Percentiles rank a stretch among this genome's conserved stretches.
These are phyloP conservation scores for Hortaea werneckii DNA, from an alignment of 2,329 filamentous ascomycete species.

Conservation along the genomic window DNA sequence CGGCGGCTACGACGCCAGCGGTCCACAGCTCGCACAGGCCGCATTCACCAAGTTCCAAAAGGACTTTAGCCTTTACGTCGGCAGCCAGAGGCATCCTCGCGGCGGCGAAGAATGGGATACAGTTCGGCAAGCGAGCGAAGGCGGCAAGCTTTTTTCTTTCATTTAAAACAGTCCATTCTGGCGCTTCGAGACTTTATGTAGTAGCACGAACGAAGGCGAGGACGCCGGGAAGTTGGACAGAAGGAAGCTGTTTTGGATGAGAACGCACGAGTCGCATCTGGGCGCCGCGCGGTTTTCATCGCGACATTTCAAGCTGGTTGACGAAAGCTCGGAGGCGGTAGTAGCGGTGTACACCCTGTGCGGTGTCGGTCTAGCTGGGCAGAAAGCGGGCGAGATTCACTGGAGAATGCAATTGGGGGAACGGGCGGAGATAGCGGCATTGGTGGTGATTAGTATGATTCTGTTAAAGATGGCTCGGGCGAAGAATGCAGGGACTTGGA, in stretches of 20 bases:
- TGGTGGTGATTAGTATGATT: constrained; percentile 9
- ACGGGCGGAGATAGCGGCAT: constrained; percentile 6
- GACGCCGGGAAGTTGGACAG: too few species aligned
- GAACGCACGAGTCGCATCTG: constrained; percentile 8
- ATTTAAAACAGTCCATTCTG: neutral
- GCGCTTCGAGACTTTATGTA: constrained; percentile 6
- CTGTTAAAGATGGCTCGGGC: constrained; percentile 7
- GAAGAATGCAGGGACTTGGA: neutral
- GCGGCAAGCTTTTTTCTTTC: constrained; percentile 2
- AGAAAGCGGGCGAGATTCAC: constrained; percentile 6
- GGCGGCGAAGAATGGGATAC: constrained; percentile 9
- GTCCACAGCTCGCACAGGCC: constrained; percentile 11
- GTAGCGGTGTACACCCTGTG: constrained; percentile 11
- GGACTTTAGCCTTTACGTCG: constrained; percentile 11
- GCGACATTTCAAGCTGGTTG: constrained; percentile 10
- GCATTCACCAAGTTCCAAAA: constrained; percentile 6
- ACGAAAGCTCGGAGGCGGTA: constrained; percentile 7
- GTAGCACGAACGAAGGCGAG: too few species aligned
- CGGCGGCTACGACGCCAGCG: constrained; percentile 11
- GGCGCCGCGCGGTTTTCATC: constrained; percentile 7
- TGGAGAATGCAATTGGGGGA: constrained; percentile 5
- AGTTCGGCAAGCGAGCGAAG: constrained; percentile 5
- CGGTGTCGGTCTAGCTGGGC: neutral
- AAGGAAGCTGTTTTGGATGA: constrained; percentile 7
- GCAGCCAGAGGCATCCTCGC: constrained; percentile 7